Conservation (phyloP, 2,329 filamentous ascomycete genomes). For the Pseudovirgaria hyperparasitica region DNA sequence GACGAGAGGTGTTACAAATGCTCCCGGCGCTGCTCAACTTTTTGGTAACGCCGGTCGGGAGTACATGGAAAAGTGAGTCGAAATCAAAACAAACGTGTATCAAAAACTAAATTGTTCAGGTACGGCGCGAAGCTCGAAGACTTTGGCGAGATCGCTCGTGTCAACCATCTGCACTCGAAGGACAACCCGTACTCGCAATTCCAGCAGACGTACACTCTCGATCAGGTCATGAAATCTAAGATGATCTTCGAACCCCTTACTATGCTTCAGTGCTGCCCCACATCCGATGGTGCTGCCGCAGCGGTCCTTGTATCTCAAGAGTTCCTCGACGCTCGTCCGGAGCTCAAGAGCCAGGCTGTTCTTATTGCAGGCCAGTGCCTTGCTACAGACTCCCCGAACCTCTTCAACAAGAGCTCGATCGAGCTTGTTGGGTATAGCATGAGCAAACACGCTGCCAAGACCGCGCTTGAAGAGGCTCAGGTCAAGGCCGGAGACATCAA, state of each 20-base stretch:
- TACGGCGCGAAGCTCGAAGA: conserved; percentile 74
- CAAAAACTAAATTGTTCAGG: conserved; percentile 29
- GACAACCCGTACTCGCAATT: conserved; percentile 98
- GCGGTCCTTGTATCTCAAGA: conserved; percentile 78
- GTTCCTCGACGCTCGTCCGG: conserved; percentile 75
- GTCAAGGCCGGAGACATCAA: conserved; percentile 54
- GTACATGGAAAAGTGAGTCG: conserved; percentile 76
- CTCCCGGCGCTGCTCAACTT: conserved; percentile 79
- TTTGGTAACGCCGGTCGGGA: conserved; percentile 90
- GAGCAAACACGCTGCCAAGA: conserved; percentile 55
- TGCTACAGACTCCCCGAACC: conserved; percentile 66
- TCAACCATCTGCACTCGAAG: conserved; percentile 87
- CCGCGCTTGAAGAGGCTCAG: conserved; percentile 63
- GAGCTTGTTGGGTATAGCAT: conserved; percentile 86
- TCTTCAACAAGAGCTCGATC: conserved; percentile 72
- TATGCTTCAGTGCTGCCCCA: conserved; percentile 97
- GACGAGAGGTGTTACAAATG: conserved; percentile 69
- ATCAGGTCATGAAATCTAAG: conserved; percentile 63
- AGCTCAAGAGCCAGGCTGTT: conserved; percentile 72
- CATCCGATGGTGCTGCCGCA: conserved; percentile 82
- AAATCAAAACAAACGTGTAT: neutral
- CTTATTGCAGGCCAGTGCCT: conserved; percentile 79
- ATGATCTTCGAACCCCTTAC: conserved; percentile 81
- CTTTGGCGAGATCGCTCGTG: conserved; percentile 85
- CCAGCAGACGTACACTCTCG: conserved; percentile 76